Evolutionary conservation across 1,139 yeast genomes (phyloP).

Genomic region (Protomyces macrosporus): DNA sequence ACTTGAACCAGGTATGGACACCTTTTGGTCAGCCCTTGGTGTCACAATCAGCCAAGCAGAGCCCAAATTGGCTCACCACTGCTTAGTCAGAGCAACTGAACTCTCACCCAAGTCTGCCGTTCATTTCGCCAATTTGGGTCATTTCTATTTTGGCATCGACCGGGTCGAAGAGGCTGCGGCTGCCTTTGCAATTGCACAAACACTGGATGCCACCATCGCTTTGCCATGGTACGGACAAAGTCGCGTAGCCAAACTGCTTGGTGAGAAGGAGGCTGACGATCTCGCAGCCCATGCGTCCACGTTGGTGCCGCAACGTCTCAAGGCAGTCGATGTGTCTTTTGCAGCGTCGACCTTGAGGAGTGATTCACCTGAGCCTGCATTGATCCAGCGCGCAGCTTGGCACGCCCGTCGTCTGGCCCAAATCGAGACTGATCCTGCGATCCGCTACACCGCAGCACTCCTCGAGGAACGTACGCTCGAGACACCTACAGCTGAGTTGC

Average conservation of each 20-base stretch:
- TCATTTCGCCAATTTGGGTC: constrained; percentile 79
- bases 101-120: constrained; percentile 58
- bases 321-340: not conserved
- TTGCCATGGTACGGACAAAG: constrained; percentile 90
- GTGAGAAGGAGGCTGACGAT: not conserved
- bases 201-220: constrained; percentile 71
- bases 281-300: not conserved
- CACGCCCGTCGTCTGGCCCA: not conserved
- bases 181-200: constrained; percentile 68
- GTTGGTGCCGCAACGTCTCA: not conserved
- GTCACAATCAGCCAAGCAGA: constrained; percentile 56
- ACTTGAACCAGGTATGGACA: constrained; percentile 62
- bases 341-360: not conserved
- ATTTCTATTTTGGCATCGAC: constrained; percentile 61
- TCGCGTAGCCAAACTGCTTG: constrained; percentile 47
- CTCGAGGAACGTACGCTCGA: not conserved
- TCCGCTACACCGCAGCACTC: not conserved
- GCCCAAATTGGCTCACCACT: constrained; percentile 80
- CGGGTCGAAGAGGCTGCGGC: constrained; percentile 70
- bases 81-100: constrained; percentile 76
- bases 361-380: not conserved
- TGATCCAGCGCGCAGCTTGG: not conserved
- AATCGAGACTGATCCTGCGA: not conserved
- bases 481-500: not conserved
- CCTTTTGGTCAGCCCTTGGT: constrained; percentile 81